Percentiles rank a stretch among this genome's conserved stretches.
These are phyloP conservation scores for Quercus parvula DNA, from an alignment of 306 rosid genomes.

Conservation along the genomic window DNA sequence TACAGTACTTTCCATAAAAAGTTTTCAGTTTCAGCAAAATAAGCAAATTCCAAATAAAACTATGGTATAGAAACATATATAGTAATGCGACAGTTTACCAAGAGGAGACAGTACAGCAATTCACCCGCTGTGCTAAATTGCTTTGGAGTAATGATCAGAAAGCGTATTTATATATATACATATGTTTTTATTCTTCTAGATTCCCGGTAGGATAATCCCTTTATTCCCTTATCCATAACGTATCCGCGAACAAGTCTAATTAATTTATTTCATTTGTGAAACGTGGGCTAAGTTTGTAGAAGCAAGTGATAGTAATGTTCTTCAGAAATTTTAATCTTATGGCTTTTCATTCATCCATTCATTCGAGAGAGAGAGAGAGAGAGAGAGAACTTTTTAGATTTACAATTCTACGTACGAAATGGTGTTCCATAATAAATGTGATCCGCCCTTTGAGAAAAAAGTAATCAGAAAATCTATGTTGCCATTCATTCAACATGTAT, in stretches of 20 bases:
- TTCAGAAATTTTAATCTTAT: not conserved
- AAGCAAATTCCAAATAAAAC: not conserved
- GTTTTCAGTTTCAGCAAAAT: too few relatives aligned
- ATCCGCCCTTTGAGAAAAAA: not conserved
- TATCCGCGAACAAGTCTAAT: not conserved
- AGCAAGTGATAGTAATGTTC: not conserved
- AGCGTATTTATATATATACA: not conserved
- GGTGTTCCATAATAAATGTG: not conserved
- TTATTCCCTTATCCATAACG: not conserved
- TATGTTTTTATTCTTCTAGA: not conserved
- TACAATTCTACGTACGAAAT: too few relatives aligned
- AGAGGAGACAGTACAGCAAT: slow-evolving; percentile 12
- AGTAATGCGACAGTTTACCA: slow-evolving; percentile 14
- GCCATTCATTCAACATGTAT: not conserved
- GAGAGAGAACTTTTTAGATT: too few relatives aligned
- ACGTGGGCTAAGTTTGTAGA: not conserved
- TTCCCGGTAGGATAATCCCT: not conserved
- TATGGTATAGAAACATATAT: not conserved
- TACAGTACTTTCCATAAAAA: too few relatives aligned
- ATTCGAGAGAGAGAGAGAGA: too few relatives aligned
- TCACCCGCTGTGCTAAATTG: not conserved
- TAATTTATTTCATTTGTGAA: not conserved
- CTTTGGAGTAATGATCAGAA: not conserved
- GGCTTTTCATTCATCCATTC: not conserved
- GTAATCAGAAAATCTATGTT: not conserved